A percentile compares a stretch with the other conserved stretches of the same genome.
Evolutionary conservation across 495 filamentous ascomycete genomes (phyloP).

Genomic region (Neurospora sp.): DNA sequence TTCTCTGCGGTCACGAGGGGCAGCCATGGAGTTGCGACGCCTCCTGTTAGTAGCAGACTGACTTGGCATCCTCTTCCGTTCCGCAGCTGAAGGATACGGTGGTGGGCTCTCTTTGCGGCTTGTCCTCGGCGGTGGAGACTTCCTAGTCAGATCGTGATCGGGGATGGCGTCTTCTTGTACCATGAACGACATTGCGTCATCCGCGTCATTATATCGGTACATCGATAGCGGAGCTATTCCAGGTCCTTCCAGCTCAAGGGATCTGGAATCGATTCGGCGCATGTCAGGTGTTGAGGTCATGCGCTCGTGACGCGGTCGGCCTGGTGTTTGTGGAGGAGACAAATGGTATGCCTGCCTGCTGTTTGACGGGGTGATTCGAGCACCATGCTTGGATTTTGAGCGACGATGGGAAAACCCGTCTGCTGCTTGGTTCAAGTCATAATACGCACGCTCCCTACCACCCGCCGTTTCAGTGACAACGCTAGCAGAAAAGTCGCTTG

Average conservation of each 20-base stretch:
- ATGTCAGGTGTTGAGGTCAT: conserved; percentile 9
- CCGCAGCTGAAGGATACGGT: conserved; percentile 11
- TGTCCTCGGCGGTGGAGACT: conserved; percentile 11
- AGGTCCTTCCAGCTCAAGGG: background rate
- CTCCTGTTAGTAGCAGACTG: conserved; percentile 9
- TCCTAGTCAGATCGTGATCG: background rate
- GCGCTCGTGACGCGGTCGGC: conserved; percentile 4
- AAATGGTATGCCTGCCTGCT: conserved; percentile 8
- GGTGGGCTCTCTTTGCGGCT: conserved; percentile 13
- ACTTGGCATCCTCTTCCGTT: conserved; percentile 12
- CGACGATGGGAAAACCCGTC: conserved; percentile 4
- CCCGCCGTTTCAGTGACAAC: conserved; percentile 25
- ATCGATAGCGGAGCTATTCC: background rate
- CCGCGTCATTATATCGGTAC: conserved; percentile 4
- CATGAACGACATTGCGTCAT: conserved; percentile 21
- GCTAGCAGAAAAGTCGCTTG: conserved; percentile 20
- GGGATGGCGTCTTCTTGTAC: conserved; percentile 10
- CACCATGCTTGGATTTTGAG: conserved; percentile 8
- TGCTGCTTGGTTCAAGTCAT: conserved; percentile 13
- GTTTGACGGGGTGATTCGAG: conserved; percentile 7
- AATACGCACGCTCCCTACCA: conserved; percentile 31
- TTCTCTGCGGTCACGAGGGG: conserved; percentile 10
- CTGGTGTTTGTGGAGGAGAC: background rate
- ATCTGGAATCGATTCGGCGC: background rate
- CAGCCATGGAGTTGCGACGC: conserved; percentile 5